Conservation (phyloP, 768 basidiomycete species). For the Collybia sordida region DNA sequence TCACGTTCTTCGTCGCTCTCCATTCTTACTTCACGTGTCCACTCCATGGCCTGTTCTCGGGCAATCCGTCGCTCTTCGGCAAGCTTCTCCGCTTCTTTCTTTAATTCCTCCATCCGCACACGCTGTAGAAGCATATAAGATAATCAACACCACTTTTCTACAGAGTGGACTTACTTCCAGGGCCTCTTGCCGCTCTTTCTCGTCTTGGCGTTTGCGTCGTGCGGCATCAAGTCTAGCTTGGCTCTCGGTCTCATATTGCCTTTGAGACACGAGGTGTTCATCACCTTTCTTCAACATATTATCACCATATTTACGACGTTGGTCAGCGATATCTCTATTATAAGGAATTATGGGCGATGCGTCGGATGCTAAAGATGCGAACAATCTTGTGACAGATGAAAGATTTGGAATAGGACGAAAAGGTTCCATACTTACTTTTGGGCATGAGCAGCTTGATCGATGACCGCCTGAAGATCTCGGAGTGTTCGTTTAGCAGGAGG, state of each 20-base stretch:
- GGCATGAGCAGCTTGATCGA: conserved; percentile 81
- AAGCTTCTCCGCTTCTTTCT: conserved; percentile 73
- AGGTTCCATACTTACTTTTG: conserved; percentile 59
- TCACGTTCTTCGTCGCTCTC: conserved; percentile 83
- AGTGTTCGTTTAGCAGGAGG: conserved; percentile 75
- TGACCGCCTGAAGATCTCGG: conserved; percentile 74
- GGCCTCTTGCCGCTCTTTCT: conserved; percentile 64
- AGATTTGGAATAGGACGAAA: not conserved
- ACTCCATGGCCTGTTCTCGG: conserved; percentile 77
- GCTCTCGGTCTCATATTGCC: conserved; percentile 68
- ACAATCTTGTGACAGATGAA: conserved; percentile 52
- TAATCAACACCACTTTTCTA: too few relatives aligned
- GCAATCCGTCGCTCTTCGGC: conserved; percentile 75
- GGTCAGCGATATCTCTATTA: conserved; percentile 82
- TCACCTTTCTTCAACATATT: conserved; percentile 80
- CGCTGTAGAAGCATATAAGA: conserved; percentile 36
- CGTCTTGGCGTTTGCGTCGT: conserved; percentile 75
- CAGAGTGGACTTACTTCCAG: conserved; percentile 52
- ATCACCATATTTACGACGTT: conserved; percentile 88
- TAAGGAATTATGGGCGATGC: conserved; percentile 73
- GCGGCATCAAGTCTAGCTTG: conserved; percentile 77
- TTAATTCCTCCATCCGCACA: conserved; percentile 60
- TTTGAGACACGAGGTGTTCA: conserved; percentile 74
- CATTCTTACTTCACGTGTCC: conserved; percentile 67
- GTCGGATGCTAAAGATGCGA: conserved; percentile 80